Evolutionary conservation across 495 filamentous ascomycete species (phyloP), one percentile per base, ranked within the genome.

Genomic region (Parachaetomium inaequale): DNA sequence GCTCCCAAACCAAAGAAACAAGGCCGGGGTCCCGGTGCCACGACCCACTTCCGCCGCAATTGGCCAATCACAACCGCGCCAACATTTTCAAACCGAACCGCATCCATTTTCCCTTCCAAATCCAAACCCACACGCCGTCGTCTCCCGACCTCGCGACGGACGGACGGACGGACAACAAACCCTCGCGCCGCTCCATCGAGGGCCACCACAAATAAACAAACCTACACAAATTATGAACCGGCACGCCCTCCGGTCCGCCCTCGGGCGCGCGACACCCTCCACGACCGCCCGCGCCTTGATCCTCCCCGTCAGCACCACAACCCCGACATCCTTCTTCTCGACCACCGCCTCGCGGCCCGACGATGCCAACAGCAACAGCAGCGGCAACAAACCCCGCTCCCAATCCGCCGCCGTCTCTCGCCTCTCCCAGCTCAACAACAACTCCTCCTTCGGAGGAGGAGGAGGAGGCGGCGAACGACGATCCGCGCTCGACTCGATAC

Each of bases 151-250:
- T 45, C 54, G 34, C 34, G 17, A 32, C 5, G 12, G 53, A 49
- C 23, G n/a, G 54, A 40, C 54, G 43, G 29, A 25, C 45, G 42
- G 47, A 59, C 31, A 36, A 29, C 57, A 14, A 42, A n/a, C n/a
- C 32, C 34, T 40, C 51, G 26, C 57, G 25, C 51, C 12, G 53
- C 47, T 58, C 21, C 26, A 36, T 59, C 55, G 43, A 38, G 36
- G 52, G 52, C 25, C 43, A 26, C 23, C 63, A 40, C 28, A 25
- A 36, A 55, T 26, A 34, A 50, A n/a, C 47, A 58, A 36, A 31
- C 12, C 26, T 26, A 62, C 21, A 31, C n/a, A n/a, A n/a, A n/a
- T n/a, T n/a, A 74, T 74, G 72, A 63, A 65, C 54, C 62, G 72
- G n/a, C 72, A 70, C 21, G 63, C 46, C 26, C 43, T 69, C 46